Base-by-base conservation (phyloP, 2,329 filamentous ascomycete species). In the Fusarium sp. region DNA sequence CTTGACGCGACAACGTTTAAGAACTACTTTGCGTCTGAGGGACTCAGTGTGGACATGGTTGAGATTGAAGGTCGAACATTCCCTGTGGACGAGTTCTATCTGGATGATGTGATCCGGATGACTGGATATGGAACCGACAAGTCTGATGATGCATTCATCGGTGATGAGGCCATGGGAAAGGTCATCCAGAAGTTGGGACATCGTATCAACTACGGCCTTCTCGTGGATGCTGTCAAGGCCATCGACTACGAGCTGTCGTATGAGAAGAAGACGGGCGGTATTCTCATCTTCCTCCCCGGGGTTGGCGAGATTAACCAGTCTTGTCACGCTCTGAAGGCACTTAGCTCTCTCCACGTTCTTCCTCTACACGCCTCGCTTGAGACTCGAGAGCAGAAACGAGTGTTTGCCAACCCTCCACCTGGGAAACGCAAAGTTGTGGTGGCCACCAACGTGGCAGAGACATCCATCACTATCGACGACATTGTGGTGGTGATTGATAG, bases 391-490 rank as follows among this genome's bases (percentile, higher is more conserved):
- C 96, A 99, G 79, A 91, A 92, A 65, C 87, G 89, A 23, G 96
- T 99, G 0, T 99, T 99, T 77, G 85, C 88, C 27, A 84, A 85
- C 13, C 82, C 96, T 4, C 94, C 95, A 0, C 78, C 82, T 3
- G 93, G 93, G 0, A 94, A 93, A 80, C 87, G 96, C 34, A 99
- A 99, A 80, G 88, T 99, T 11, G 92, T 99, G 33, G 92, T 95
- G 6, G 93, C 96, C 1, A 99, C 96, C 46, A 99, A 99, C 75
- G 95, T 99, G 2, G 96, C 96, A 2, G 96, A 99, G 79, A 99
- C 96, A 0, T 98, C 96, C 2, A 98, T 99, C 77, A 99, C 96
- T 0, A 99, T 99, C 65, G 94, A 97, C 76, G 96, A 99, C 76
- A 92, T 99, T 58, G 92, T 98, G 2, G 95, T 93, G 2, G 96